A percentile compares a stretch with the other conserved stretches of the same genome.
phyloP scores from a whole-genome alignment of 2,329 filamentous ascomycete genomes.

The Myriosclerotinia duriaeana region DNA sequence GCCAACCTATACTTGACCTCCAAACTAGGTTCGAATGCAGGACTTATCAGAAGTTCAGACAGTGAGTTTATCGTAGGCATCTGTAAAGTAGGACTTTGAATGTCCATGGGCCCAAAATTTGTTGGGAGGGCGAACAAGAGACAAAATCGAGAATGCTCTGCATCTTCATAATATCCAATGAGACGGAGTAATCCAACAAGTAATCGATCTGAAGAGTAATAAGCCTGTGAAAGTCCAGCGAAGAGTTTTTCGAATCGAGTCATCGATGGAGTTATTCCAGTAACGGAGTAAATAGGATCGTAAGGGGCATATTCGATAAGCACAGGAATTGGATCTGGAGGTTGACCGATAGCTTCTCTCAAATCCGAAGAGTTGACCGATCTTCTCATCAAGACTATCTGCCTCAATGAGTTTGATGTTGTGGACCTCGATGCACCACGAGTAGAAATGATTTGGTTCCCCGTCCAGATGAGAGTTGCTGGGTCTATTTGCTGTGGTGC shows the following conservation, averaged over 20 bases:
- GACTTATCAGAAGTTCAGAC: slow-evolving; percentile 51
- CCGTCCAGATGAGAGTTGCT: slow-evolving; percentile 49
- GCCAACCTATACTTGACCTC: slow-evolving; percentile 77
- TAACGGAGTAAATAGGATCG: slow-evolving; percentile 60
- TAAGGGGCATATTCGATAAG: slow-evolving; percentile 71
- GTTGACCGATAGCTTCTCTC: slow-evolving; percentile 30
- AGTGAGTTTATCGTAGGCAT: slow-evolving; percentile 49
- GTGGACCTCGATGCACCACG: slow-evolving; percentile 24
- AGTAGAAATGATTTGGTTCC: slow-evolving; percentile 32
- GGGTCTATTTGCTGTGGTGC: slow-evolving; percentile 62
- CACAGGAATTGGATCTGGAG: slow-evolving; percentile 46
- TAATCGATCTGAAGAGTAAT: slow-evolving; percentile 53
- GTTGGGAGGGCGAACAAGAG: slow-evolving; percentile 73
- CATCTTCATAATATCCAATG: slow-evolving; percentile 73
- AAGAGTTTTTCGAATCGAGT: slow-evolving; percentile 63
- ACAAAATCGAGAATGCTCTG: slow-evolving; percentile 67
- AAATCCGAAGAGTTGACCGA: slow-evolving; percentile 31
- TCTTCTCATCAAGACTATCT: slow-evolving; percentile 41
- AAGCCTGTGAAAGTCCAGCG: slow-evolving; percentile 48
- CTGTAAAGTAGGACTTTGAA: slow-evolving; percentile 48
- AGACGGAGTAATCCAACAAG: slow-evolving; percentile 59
- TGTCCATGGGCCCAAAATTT: slow-evolving; percentile 58
- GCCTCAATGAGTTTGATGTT: slow-evolving; percentile 41
- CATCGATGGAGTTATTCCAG: slow-evolving; percentile 64
- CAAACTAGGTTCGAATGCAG: slow-evolving; percentile 61